phyloP scores from a whole-genome alignment of 2,329 filamentous ascomycete species.

The Thielaviopsis punctulata region DNA sequence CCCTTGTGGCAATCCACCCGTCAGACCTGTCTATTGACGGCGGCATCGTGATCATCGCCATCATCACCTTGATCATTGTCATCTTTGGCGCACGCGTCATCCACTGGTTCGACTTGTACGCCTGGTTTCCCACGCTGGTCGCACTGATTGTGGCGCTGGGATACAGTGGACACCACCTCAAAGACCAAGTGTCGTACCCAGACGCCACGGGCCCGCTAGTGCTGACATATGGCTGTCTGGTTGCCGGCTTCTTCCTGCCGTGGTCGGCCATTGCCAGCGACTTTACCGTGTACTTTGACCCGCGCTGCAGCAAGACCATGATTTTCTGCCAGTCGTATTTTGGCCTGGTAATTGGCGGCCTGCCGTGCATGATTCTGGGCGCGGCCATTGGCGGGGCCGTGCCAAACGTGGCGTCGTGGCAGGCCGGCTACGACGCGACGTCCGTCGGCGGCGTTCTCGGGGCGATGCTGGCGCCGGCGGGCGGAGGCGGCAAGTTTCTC shows the following conservation, averaged over 20 bases:
- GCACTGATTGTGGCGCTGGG: constrained; percentile 24
- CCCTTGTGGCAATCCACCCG: constrained; percentile 22
- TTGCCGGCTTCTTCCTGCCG: constrained; percentile 26
- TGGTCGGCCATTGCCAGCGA: constrained; percentile 24
- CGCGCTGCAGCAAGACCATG: neutral
- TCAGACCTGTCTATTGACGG: constrained; percentile 24
- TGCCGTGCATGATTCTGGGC: constrained; percentile 21
- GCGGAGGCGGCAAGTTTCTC: constrained; percentile 19
- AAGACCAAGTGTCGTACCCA: constrained; percentile 19
- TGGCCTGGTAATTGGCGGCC: constrained; percentile 8
- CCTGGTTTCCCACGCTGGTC: constrained; percentile 27
- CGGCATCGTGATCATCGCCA: constrained; percentile 30
- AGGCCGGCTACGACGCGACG: constrained; percentile 13
- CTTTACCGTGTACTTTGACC: constrained; percentile 23
- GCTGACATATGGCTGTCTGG: constrained; percentile 23
- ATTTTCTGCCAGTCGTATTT: constrained; percentile 6
- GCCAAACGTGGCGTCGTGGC: constrained; percentile 14
- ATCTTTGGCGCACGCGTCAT: constrained; percentile 30
- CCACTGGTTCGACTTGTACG: constrained; percentile 28
- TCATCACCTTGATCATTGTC: constrained; percentile 27
- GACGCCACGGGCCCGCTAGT: constrained; percentile 12
- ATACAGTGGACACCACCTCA: constrained; percentile 23
- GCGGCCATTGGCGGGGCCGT: constrained; percentile 19
- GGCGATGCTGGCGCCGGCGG: constrained; percentile 14
- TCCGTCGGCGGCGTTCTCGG: constrained; percentile 15